These are phyloP conservation scores for Cyclaneusma minus DNA, from an alignment of 2,329 filamentous ascomycete genomes.

Conservation along the genomic window DNA sequence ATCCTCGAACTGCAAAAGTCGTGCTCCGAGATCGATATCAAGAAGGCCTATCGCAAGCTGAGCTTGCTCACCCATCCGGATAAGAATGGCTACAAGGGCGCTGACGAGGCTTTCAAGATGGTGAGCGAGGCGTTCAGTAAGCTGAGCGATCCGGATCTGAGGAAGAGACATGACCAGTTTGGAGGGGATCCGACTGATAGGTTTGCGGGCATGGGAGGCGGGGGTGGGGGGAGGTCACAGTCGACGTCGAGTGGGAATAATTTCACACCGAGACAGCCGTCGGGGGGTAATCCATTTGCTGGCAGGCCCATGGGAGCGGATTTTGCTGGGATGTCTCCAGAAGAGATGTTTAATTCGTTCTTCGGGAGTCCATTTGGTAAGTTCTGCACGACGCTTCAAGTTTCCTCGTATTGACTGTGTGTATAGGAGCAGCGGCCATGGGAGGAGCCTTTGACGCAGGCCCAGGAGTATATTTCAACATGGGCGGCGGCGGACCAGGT, in stretches of 20 bases:
- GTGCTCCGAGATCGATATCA: constrained; percentile 72
- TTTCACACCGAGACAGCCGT: constrained; percentile 32
- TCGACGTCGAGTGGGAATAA: constrained; percentile 50
- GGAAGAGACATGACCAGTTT: constrained; percentile 71
- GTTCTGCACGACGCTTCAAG: constrained; percentile 25
- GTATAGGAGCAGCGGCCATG: constrained; percentile 19
- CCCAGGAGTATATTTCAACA: constrained; percentile 87
- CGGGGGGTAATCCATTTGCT: constrained; percentile 12
- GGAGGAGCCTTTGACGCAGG: constrained; percentile 54
- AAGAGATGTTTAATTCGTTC: constrained; percentile 95
- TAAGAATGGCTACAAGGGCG: constrained; percentile 92
- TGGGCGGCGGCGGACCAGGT: constrained; percentile 80
- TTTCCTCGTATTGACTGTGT: not conserved
- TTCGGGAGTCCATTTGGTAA: constrained; percentile 70
- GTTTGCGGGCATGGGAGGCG: constrained; percentile 39
- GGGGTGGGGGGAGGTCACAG: constrained; percentile 35
- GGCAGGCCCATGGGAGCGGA: constrained; percentile 61
- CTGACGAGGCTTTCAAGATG: constrained; percentile 98
- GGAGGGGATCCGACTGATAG: constrained; percentile 86
- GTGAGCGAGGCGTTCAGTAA: constrained; percentile 88
- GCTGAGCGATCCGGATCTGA: constrained; percentile 86
- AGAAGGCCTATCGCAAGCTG: constrained; percentile 93
- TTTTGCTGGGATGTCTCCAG: constrained; percentile 85
- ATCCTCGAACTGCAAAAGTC: constrained; percentile 55
- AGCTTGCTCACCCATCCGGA: constrained; percentile 92